These are phyloP conservation scores for Babesia ovis DNA, from an alignment of 169 alveolate species.

Conservation along the genomic window DNA sequence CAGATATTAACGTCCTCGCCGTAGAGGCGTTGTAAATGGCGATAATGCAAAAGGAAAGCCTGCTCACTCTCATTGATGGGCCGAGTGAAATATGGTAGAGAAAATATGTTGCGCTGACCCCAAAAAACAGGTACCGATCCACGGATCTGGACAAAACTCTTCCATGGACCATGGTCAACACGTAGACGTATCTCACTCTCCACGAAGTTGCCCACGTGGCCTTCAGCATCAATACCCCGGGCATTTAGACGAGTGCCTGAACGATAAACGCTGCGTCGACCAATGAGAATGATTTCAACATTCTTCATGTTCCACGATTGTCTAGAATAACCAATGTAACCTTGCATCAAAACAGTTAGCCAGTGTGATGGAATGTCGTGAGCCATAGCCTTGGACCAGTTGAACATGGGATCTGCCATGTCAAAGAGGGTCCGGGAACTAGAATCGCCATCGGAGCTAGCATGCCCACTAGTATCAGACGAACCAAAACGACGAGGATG, in stretches of 20 bases:
- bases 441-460: background rate
- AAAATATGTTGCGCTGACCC: conserved; percentile 88
- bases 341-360: conserved; percentile 60
- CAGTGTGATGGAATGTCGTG: conserved; percentile 52
- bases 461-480: background rate
- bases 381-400: conserved; percentile 41
- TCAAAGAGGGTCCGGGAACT: conserved; percentile 20
- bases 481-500: conserved; percentile 19
- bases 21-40: conserved; percentile 70
- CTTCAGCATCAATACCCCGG: conserved; percentile 95
- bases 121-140: conserved; percentile 97
- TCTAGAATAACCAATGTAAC: conserved; percentile 54
- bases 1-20: conserved; percentile 64
- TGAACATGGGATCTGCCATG: conserved; percentile 42
- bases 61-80: conserved; percentile 7
- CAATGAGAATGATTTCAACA: conserved; percentile 65
- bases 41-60: conserved; percentile 46
- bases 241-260: conserved; percentile 93
- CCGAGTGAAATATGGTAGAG: conserved; percentile 36
- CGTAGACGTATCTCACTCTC: conserved; percentile 91
- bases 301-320: conserved; percentile 39
- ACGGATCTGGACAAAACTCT: conserved; percentile 72
- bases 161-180: conserved; percentile 63
- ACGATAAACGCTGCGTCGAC: conserved; percentile 87
- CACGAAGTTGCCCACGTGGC: conserved; percentile 93